Conservation (phyloP, 2,329 filamentous ascomycete species). For the Penicillium nordicum region DNA sequence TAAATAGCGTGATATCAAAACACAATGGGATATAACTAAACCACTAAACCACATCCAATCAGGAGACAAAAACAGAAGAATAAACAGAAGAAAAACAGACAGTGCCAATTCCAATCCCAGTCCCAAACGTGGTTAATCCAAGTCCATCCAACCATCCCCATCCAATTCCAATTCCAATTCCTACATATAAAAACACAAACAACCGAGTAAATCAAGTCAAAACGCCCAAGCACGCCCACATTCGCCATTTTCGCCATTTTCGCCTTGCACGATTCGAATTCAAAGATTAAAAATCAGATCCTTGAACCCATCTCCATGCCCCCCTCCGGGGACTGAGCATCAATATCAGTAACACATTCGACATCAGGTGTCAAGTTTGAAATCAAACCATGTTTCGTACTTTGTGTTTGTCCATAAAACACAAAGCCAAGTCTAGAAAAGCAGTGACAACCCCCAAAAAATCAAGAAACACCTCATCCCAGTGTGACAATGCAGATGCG, state of each 20-base stretch:
- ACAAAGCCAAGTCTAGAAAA: slow-evolving; percentile 10
- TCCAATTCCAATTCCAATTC: neutral
- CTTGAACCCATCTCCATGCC: neutral
- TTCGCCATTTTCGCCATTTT: slow-evolving; percentile 10
- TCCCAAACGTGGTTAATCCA: neutral
- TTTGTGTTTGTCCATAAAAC: neutral
- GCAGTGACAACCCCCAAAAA: slow-evolving; percentile 1
- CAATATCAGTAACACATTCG: slow-evolving; percentile 1
- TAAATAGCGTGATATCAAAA: slow-evolving; percentile 27
- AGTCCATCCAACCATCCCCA: neutral
- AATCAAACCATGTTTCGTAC: neutral
- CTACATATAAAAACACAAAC: neutral
- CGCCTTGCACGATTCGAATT: slow-evolving; percentile 9
- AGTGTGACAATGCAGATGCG: slow-evolving; percentile 22
- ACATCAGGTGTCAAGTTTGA: neutral
- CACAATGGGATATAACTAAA: slow-evolving; percentile 27
- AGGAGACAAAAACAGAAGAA: neutral
- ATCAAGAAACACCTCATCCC: slow-evolving; percentile 3
- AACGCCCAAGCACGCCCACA: slow-evolving; percentile 15
- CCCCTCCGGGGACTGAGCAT: neutral
- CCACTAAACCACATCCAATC: neutral
- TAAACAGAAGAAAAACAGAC: neutral
- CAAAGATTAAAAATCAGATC: neutral
- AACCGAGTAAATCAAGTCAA: neutral
- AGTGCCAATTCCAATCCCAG: neutral